These are phyloP conservation scores for Pseudozyma sp. DNA, from an alignment of 1,284 basidiomycete genomes.

Conservation along the genomic window DNA sequence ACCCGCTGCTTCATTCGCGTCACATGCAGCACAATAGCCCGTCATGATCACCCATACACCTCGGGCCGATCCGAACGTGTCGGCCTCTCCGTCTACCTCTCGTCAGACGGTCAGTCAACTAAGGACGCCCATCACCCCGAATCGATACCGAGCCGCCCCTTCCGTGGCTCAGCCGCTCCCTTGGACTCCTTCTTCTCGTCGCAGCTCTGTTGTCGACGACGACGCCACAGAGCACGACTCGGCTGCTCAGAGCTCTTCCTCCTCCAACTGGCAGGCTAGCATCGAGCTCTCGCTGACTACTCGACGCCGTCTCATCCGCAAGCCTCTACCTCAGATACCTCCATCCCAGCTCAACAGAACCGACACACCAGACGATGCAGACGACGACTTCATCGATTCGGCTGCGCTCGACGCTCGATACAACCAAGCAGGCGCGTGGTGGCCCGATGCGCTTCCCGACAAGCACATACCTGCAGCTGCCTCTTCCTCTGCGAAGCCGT, in stretches of 20 bases:
- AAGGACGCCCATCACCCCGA: constrained; percentile 23
- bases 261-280: constrained; percentile 52
- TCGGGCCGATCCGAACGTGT: constrained; percentile 7
- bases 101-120: constrained; percentile 13
- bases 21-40: not conserved
- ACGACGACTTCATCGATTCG: constrained; percentile 13
- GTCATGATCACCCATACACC: constrained; percentile 34
- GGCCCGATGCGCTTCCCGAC: constrained; percentile 38
- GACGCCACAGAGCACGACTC: constrained; percentile 10
- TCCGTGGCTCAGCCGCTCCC: constrained; percentile 16
- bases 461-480: constrained; percentile 8
- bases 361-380: not conserved
- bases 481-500: constrained; percentile 3
- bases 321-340: constrained; percentile 58
- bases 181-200: constrained; percentile 20
- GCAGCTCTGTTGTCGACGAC: constrained; percentile 21
- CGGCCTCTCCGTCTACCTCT: constrained; percentile 17
- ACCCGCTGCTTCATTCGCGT: not conserved
- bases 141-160: constrained; percentile 26
- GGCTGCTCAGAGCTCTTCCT: constrained; percentile 16
- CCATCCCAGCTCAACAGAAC: constrained; percentile 4
- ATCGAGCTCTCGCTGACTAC: constrained; percentile 57
- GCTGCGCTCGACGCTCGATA: constrained; percentile 26
- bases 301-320: constrained; percentile 57
- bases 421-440: constrained; percentile 41